Conservation (phyloP, 345 rosid genomes). For the Citropsis articulata region DNA sequence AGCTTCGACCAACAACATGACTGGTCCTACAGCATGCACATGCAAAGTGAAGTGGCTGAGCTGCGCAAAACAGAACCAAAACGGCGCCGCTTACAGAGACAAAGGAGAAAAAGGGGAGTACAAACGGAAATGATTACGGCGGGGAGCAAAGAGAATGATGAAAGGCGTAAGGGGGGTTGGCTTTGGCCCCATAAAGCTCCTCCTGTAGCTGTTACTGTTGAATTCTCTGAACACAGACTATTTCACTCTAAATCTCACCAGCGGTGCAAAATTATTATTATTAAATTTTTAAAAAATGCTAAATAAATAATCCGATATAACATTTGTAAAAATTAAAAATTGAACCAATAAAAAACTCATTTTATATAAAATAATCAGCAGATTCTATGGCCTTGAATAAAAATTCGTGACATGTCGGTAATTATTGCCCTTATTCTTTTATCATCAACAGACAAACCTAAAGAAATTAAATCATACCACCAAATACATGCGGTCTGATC, state of each 20-base stretch:
- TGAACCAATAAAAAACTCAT: not conserved
- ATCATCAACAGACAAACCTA: slow-evolving; percentile 1
- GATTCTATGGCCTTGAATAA: slow-evolving; percentile 20
- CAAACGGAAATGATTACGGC: slow-evolving; percentile 31
- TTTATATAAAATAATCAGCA: slow-evolving; percentile 20
- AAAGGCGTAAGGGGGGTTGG: not conserved
- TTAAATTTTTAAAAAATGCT: not conserved
- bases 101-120: not conserved
- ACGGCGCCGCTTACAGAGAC: slow-evolving; percentile 16
- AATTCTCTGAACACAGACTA: slow-evolving; percentile 16
- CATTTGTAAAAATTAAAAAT: not conserved
- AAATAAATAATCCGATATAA: not conserved
- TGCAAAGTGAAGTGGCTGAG: not conserved
- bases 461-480: not conserved
- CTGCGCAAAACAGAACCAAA: not conserved
- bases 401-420: not conserved
- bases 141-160: slow-evolving; percentile 27
- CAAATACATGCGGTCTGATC: slow-evolving; percentile 16
- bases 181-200: not conserved
- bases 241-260: slow-evolving; percentile 12
- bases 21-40: not conserved
- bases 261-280: slow-evolving; percentile 15
- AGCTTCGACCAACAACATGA: not conserved
- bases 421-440: not conserved
- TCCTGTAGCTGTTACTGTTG: not conserved